phyloP scores from a whole-genome alignment of 192 early-diverging fungal genomes.

The Entomortierella beljakovae region DNA sequence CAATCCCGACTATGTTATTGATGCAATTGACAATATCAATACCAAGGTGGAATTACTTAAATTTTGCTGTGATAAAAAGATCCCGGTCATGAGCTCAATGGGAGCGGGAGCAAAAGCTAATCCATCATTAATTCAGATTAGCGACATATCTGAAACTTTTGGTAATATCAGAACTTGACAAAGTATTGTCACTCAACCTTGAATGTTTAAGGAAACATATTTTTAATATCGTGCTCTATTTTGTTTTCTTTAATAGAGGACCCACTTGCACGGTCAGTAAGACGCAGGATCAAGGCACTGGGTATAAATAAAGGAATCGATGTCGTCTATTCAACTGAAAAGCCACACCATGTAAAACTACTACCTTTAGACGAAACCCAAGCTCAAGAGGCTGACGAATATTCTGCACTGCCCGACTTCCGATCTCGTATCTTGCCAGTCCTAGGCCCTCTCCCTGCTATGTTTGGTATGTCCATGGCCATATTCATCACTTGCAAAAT shows the following conservation, averaged over 20 bases:
- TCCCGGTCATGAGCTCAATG: conserved; percentile 94
- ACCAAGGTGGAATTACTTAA: conserved; percentile 92
- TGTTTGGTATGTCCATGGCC: conserved; percentile 95
- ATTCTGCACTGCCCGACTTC: conserved; percentile 93
- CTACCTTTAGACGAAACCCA: conserved; percentile 90
- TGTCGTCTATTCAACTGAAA: conserved; percentile 97
- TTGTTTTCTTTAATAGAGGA: conserved; percentile 73
- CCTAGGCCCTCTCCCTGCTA: conserved; percentile 90
- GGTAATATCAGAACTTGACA: conserved; percentile 65
- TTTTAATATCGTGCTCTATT: too few relatives aligned
- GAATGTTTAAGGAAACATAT: too few relatives aligned
- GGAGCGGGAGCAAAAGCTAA: conserved; percentile 98
- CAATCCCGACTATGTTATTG: conserved; percentile 78
- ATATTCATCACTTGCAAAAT: conserved; percentile 83
- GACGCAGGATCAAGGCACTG: conserved; percentile 75
- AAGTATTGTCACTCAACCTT: too few relatives aligned
- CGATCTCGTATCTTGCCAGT: conserved; percentile 87
- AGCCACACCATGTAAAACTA: conserved; percentile 90
- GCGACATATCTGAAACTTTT: conserved; percentile 93
- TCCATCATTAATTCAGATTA: conserved; percentile 95
- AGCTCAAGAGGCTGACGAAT: conserved; percentile 87
- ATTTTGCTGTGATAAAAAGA: conserved; percentile 81
- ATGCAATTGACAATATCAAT: conserved; percentile 97
- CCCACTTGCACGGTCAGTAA: conserved; percentile 89
- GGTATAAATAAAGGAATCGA: conserved; percentile 84